Percentiles rank a stretch among this genome's conserved stretches.
Conservation (phyloP, 208 protist genomes). For the Trypanosoma lewisi region DNA sequence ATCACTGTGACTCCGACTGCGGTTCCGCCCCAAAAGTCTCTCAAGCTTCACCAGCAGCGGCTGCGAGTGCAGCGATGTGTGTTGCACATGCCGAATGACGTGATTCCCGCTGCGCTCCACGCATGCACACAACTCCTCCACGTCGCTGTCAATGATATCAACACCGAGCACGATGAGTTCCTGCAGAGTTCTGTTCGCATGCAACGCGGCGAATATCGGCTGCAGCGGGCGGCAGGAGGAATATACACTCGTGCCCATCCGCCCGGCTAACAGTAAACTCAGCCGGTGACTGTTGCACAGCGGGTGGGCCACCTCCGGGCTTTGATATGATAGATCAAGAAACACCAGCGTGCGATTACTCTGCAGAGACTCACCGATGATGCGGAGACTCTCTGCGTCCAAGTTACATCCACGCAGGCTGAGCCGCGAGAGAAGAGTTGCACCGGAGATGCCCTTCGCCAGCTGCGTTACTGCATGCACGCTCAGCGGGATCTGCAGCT, state of each 20-base stretch:
- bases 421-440: slow-evolving; percentile 36
- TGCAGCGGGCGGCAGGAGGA: slow-evolving; percentile 37
- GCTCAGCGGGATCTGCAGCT: slow-evolving; percentile 55
- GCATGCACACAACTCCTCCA: slow-evolving; percentile 69
- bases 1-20: background rate
- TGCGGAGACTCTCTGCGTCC: slow-evolving; percentile 29
- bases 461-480: slow-evolving; percentile 45
- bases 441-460: slow-evolving; percentile 35
- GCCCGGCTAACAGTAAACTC: slow-evolving; percentile 1
- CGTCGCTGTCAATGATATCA: slow-evolving; percentile 51
- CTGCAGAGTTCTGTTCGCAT: slow-evolving; percentile 42
- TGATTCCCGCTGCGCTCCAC: slow-evolving; percentile 59
- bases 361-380: slow-evolving; percentile 34
- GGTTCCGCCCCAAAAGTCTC: slow-evolving; percentile 50
- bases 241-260: slow-evolving; percentile 31
- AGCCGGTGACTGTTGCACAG: slow-evolving; percentile 2
- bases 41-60: slow-evolving; percentile 66
- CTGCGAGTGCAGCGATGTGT: slow-evolving; percentile 42
- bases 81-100: slow-evolving; percentile 42
- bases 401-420: slow-evolving; percentile 55
- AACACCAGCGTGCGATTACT: slow-evolving; percentile 37
- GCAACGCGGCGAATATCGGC: slow-evolving; percentile 54
- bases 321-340: slow-evolving; percentile 66
- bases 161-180: slow-evolving; percentile 56
- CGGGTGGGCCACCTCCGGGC: slow-evolving; percentile 42